Evolutionary conservation across 179 eudicot genomes (phyloP).

Genomic region (Actinidia arguta): DNA sequence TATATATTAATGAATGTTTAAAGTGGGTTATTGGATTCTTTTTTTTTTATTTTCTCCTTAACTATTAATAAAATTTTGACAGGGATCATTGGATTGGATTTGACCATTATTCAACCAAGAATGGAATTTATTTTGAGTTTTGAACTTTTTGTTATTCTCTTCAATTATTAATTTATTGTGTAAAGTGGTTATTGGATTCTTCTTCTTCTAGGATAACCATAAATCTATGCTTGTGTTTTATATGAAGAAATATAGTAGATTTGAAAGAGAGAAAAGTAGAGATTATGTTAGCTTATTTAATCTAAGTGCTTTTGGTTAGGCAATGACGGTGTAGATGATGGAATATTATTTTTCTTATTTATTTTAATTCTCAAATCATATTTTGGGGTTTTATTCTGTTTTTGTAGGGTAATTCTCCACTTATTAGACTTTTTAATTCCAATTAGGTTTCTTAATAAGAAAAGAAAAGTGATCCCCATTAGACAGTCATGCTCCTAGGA

Average conservation of each 20-base stretch:
- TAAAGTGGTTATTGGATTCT: slow-evolving; percentile 11
- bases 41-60: background rate
- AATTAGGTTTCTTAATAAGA: background rate
- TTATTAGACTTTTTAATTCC: background rate
- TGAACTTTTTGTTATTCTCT: too few species aligned
- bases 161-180: too few species aligned
- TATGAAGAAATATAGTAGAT: background rate
- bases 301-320: too few species aligned
- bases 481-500: background rate
- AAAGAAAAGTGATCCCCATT: background rate
- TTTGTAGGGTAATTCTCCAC: background rate
- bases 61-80: too few species aligned
- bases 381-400: background rate
- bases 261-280: background rate
- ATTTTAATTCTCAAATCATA: too few species aligned
- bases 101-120: too few species aligned
- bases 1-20: too few species aligned
- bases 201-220: background rate
- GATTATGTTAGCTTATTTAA: background rate
- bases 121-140: too few species aligned
- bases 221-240: background rate
- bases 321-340: too few species aligned
- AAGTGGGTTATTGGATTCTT: slow-evolving; percentile 10
- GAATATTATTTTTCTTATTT: background rate
- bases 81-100: too few species aligned